Conservation (phyloP, 2,329 filamentous ascomycete genomes). For the Trichoderma gracile region DNA sequence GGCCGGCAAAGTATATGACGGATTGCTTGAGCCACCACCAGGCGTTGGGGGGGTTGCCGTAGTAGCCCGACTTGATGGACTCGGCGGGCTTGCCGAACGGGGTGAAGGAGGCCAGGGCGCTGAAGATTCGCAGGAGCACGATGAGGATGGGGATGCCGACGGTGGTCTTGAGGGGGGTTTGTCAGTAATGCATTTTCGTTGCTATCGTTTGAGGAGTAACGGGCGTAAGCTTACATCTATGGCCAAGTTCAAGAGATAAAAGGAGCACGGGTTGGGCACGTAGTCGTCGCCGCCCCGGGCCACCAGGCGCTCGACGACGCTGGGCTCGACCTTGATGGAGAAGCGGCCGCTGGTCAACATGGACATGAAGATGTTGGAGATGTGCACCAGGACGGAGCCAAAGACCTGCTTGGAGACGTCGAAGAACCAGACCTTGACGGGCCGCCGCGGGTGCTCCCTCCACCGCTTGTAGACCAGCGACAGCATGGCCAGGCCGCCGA, state of each 20-base stretch:
- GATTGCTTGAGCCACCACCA: slow-evolving; percentile 97
- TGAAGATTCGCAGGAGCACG: slow-evolving; percentile 76
- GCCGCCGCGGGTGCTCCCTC: slow-evolving; percentile 86
- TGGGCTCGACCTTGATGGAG: slow-evolving; percentile 59
- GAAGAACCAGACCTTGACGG: slow-evolving; percentile 96
- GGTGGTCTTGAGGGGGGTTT: slow-evolving; percentile 63
- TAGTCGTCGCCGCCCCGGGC: slow-evolving; percentile 55
- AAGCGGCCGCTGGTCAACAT: slow-evolving; percentile 91
- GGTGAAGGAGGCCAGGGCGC: slow-evolving; percentile 69
- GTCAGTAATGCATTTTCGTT: neutral
- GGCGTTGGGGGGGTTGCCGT: slow-evolving; percentile 76
- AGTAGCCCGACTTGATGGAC: slow-evolving; percentile 91
- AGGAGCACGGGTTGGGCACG: slow-evolving; percentile 90
- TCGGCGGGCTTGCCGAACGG: slow-evolving; percentile 77
- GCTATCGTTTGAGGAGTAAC: neutral
- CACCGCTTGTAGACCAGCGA: slow-evolving; percentile 92
- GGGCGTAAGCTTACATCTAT: slow-evolving; percentile 75
- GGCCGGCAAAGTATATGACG: slow-evolving; percentile 90
- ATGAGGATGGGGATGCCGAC: slow-evolving; percentile 95
- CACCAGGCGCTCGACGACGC: slow-evolving; percentile 43
- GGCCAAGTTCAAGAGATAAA: slow-evolving; percentile 88
- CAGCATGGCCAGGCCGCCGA: slow-evolving; percentile 79
- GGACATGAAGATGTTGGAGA: slow-evolving; percentile 93
- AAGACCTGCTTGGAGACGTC: slow-evolving; percentile 97
- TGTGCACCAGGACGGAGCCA: slow-evolving; percentile 85